Conservation (phyloP, 83 land plant genomes). For the Larix sibirica region DNA sequence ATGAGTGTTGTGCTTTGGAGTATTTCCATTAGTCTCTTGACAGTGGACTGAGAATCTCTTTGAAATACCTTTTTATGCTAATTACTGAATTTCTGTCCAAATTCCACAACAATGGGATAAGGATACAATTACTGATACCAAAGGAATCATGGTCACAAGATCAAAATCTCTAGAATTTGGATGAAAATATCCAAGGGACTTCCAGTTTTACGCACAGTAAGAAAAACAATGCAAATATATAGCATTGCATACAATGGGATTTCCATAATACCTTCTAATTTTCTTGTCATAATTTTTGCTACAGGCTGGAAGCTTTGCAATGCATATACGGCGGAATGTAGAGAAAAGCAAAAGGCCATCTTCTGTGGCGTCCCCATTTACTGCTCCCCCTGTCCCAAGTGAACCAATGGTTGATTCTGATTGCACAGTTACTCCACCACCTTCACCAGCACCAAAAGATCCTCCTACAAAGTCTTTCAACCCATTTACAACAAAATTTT, state of each 20-base stretch:
- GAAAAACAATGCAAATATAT: background rate
- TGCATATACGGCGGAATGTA: constrained; percentile 58
- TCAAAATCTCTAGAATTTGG: background rate
- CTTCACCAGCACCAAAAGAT: constrained; percentile 29
- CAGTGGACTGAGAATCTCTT: background rate
- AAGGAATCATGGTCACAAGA: no score
- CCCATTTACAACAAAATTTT: constrained; percentile 25
- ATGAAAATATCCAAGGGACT: background rate
- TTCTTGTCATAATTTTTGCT: background rate
- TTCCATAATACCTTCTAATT: background rate
- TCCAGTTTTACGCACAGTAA: background rate
- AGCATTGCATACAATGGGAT: background rate
- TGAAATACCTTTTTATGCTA: background rate
- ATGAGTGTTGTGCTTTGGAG: background rate
- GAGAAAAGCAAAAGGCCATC: constrained; percentile 29
- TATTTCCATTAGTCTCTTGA: background rate
- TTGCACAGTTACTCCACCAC: constrained; percentile 21
- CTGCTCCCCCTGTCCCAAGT: constrained; percentile 49
- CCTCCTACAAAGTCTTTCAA: constrained; percentile 27
- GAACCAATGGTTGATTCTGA: constrained; percentile 38
- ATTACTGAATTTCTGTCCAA: background rate
- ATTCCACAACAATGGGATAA: background rate
- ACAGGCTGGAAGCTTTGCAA: constrained; percentile 70
- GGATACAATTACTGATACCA: background rate
- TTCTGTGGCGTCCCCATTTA: constrained; percentile 21